phyloP scores from a whole-genome alignment of 331 rosid genomes.

The Malus hybrid region DNA sequence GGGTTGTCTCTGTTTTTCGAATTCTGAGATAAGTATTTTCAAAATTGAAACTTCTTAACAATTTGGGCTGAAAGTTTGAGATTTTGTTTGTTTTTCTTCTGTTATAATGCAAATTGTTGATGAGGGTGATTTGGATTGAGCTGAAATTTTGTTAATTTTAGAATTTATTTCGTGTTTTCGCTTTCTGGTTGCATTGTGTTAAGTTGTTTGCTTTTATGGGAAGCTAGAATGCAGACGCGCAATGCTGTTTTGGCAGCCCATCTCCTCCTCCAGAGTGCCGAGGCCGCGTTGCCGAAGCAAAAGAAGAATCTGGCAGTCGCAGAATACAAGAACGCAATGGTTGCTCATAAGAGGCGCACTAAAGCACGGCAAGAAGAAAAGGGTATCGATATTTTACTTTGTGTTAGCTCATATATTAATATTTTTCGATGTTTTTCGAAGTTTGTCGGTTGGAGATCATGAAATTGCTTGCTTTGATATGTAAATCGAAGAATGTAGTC shows the following conservation, averaged over 20 bases:
- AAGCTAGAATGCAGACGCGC: conserved; percentile 53
- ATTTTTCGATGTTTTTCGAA: background rate
- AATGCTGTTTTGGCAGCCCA: conserved; percentile 63
- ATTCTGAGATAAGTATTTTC: background rate
- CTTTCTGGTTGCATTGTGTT: background rate
- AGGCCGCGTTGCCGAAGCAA: conserved; percentile 66
- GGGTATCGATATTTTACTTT: conserved; percentile 26
- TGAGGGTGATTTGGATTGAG: background rate
- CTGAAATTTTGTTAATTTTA: background rate
- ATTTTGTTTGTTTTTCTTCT: background rate
- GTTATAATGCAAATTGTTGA: background rate
- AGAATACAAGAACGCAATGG: conserved; percentile 73
- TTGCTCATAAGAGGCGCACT: conserved; percentile 58
- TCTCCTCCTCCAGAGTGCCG: conserved; percentile 58
- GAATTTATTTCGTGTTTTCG: background rate
- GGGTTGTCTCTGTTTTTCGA: background rate
- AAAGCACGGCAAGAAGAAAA: conserved; percentile 48
- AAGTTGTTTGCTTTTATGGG: background rate
- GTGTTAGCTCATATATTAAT: background rate
- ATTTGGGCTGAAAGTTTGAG: background rate
- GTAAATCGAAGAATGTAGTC: background rate
- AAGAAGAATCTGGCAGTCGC: conserved; percentile 56
- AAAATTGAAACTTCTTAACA: background rate
- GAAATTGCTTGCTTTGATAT: background rate
- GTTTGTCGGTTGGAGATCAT: background rate